Evolutionary conservation across 495 filamentous ascomycete species (phyloP).

Genomic region (Aspergillus saccharolyticus): DNA sequence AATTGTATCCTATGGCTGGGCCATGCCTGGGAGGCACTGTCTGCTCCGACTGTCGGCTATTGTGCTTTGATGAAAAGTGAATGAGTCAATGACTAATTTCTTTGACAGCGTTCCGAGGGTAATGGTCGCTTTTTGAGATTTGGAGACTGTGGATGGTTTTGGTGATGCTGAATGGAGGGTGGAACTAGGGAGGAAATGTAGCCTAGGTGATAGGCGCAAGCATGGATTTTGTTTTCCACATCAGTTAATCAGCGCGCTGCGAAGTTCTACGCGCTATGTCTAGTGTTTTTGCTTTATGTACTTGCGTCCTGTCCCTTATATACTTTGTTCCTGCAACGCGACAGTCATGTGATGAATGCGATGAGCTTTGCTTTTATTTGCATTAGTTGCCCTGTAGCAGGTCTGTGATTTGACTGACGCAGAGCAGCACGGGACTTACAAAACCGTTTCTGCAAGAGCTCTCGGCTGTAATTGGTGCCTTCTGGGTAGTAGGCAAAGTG

Average conservation of each 20-base stretch:
- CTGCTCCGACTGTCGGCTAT: conserved; percentile 1
- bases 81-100: conserved; percentile 4
- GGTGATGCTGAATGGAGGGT: not conserved
- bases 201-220: not conserved
- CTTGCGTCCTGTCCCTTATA: not conserved
- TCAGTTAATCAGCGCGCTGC: not conserved
- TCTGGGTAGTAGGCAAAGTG: not conserved
- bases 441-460: not conserved
- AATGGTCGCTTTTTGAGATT: not conserved
- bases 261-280: not conserved
- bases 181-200: not conserved
- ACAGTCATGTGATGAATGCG: not conserved
- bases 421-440: not conserved
- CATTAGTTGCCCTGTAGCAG: too few relatives aligned
- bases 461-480: not conserved
- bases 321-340: not conserved
- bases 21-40: not conserved
- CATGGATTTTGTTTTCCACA: not conserved
- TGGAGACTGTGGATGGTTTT: not conserved
- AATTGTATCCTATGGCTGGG: not conserved
- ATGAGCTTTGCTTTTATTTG: not conserved
- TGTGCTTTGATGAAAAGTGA: not conserved
- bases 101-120: not conserved
- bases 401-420: too few relatives aligned
- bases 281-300: not conserved